Evolutionary conservation across 371 early-diverging fungal species (phyloP), one percentile per base, ranked within the genome.

Genomic region (Circinella minor): DNA sequence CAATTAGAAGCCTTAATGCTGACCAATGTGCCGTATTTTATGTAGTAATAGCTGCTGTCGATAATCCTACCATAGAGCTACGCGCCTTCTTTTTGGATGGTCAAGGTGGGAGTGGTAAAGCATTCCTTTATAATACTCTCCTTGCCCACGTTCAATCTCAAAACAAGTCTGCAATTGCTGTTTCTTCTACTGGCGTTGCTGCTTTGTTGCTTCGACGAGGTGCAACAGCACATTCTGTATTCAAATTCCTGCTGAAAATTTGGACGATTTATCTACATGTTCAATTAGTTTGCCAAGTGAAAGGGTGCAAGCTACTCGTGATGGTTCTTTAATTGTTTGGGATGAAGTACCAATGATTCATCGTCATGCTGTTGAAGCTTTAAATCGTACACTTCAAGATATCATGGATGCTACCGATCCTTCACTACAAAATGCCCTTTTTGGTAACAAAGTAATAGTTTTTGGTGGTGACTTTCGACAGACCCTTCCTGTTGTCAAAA

Each of bases 391-490:
- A 4, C 63, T 82, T 0, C 39, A 59, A 14, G 74, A 82, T 46
- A 48, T 78, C 4, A 69, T 73, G 47, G 65, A 60, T 27, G 48
- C 6, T 27, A 37, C 34, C 4, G 36, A 64, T 18, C 69, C 72
- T 55, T 6, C 10, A 8, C 43, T 67, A 5, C 64, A 55, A 34
- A 10, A 60, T 18, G 48, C 67, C 3, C 68, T 74, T 46, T 78
- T 81, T 70, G 78, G 77, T 57, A 74, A 74, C 1, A 68, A 71
- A 48, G 17, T 74, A 1, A 48, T 77, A 3, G 67, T n/a, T n/a
- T n/a, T n/a, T n/a, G n/a, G n/a, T n/a, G n/a, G n/a, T n/a, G n/a
- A n/a, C n/a, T n/a, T n/a, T n/a, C n/a, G n/a, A n/a, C n/a, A n/a
- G n/a, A n/a, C n/a, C n/a, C n/a, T n/a, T n/a, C n/a, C n/a, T n/a